Conservation (phyloP, 2,329 filamentous ascomycete species). For the Penicillium sp. region DNA sequence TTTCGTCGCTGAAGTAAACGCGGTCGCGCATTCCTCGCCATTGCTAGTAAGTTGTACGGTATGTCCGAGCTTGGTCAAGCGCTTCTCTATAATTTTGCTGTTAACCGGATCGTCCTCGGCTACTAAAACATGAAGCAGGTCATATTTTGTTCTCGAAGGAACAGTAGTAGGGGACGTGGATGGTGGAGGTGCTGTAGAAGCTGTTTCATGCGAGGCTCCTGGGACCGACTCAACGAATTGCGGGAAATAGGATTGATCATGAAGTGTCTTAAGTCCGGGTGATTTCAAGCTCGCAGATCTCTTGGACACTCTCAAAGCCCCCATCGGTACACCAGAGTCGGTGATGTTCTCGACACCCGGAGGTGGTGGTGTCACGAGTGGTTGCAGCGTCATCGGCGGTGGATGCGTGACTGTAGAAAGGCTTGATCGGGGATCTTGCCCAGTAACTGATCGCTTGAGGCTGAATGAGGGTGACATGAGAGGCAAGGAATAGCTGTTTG, state of each 20-base stretch:
- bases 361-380: slow-evolving; percentile 21
- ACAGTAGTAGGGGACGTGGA: slow-evolving; percentile 9
- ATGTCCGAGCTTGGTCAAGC: slow-evolving; percentile 74
- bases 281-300: slow-evolving; percentile 14
- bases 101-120: slow-evolving; percentile 91
- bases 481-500: neutral
- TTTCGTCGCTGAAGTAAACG: slow-evolving; percentile 63
- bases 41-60: slow-evolving; percentile 72
- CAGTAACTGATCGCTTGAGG: slow-evolving; percentile 1
- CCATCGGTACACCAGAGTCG: slow-evolving; percentile 36
- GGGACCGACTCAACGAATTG: neutral
- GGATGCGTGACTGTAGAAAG: slow-evolving; percentile 17
- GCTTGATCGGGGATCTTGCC: slow-evolving; percentile 12
- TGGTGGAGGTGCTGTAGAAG: neutral
- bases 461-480: slow-evolving; percentile 6
- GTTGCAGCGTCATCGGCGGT: slow-evolving; percentile 16
- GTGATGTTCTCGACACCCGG: slow-evolving; percentile 32
- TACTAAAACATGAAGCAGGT: slow-evolving; percentile 59
- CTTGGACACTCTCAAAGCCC: slow-evolving; percentile 32
- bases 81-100: slow-evolving; percentile 76
- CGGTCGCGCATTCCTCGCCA: slow-evolving; percentile 76
- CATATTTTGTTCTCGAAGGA: neutral
- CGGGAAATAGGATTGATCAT: slow-evolving; percentile 21
- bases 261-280: neutral
- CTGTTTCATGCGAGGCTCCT: neutral